Evolutionary conservation across 2,329 filamentous ascomycete genomes (phyloP), one percentile per base, ranked within the genome.

Genomic region (Coniochaeta prunicola): DNA sequence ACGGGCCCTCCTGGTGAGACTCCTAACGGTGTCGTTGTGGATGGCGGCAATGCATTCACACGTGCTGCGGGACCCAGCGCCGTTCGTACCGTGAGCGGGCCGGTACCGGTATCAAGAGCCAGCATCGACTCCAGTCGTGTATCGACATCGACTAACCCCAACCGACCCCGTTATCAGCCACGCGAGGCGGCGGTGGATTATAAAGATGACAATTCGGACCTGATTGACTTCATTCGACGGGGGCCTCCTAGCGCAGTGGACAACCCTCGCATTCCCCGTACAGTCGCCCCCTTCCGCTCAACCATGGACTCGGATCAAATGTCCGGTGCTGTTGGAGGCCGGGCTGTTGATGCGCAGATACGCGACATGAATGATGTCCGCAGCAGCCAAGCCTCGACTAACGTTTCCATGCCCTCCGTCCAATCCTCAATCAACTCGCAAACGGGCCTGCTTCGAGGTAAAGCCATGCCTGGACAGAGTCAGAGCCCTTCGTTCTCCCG

Each of bases 191-290:
- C 81, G 45, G 80, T 85, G 17, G 80, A 86, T 56, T 77, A 76
- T 59, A 80, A 79, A 57, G 84, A 85, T 56, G 87, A 87, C 63
- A 96, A 87, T 59, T 89, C 90, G 13, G 94, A 97, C 61, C 77
- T 99, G 59, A 96, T 97, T 64, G 92, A 97, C 70, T 97, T 99
- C 71, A 96, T 99, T 64, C 87, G 92, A 53, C 87, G 91, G 69
- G 93, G 92, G 0, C 92, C 92, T 3, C 88, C 90, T 0, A 81
- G 76, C 61, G 70, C 76, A 50, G 75, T 77, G 34, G 79, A 78
- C 48, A 82, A 83, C 62, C 89, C 86, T 60, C 86, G 90, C 26
- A 94, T 96, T 62, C 89, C 91, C 45, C 86, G 90, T 19, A 84
- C 83, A n/a, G 87, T 94, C 13, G 91, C 92, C 10, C 91, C 92